A percentile compares a stretch with the other conserved stretches of the same genome.
Evolutionary conservation across 768 basidiomycete genomes (phyloP).

Genomic region (Suillus subaureus): DNA sequence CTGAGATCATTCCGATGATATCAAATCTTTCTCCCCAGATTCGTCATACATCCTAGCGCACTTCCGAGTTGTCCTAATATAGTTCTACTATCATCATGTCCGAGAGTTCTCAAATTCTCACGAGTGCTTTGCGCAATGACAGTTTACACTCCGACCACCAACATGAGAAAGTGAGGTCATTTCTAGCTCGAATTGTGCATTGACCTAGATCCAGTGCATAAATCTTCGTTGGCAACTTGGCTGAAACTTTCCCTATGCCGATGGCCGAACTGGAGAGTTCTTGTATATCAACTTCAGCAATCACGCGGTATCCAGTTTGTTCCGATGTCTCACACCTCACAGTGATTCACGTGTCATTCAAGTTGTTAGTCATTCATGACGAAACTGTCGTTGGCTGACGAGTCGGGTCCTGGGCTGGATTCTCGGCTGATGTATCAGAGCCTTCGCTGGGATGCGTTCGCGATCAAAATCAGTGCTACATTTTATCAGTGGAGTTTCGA

Average conservation of each 20-base stretch:
- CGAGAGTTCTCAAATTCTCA: constrained; percentile 2
- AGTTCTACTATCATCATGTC: not conserved
- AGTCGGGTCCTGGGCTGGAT: not conserved
- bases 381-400: not conserved
- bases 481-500: not conserved
- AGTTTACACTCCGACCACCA: not conserved
- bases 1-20: too few species aligned
- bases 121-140: not conserved
- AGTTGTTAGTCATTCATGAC: not conserved
- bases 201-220: not conserved
- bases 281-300: not conserved
- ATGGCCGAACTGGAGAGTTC: not conserved
- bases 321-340: not conserved
- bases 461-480: constrained; percentile 78
- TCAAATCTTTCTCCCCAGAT: not conserved
- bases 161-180: constrained; percentile 4
- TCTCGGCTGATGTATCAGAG: constrained; percentile 56
- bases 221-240: not conserved
- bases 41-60: not conserved
- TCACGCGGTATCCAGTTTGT: not conserved
- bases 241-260: too few species aligned
- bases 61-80: not conserved
- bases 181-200: not conserved
- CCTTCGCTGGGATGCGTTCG: constrained; percentile 83
- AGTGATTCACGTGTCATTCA: not conserved